Percentiles rank a stretch among this genome's conserved stretches.
Evolutionary conservation across 2,329 filamentous ascomycete species (phyloP).

Genomic region (Fusarium keratoplasticum): DNA sequence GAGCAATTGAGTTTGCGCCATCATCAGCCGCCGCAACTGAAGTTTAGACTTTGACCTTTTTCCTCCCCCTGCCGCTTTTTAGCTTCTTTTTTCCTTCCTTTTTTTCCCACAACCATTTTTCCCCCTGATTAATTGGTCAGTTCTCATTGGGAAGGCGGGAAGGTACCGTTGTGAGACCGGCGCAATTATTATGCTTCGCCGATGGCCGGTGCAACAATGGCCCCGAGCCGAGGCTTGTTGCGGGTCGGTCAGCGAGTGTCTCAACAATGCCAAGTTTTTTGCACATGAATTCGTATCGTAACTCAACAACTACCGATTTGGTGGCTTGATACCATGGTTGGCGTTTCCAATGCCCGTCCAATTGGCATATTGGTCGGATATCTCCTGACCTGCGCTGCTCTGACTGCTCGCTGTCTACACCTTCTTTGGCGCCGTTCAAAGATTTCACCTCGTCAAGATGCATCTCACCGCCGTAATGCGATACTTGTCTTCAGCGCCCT

Average conservation of each 20-base stretch:
- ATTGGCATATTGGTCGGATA: slow-evolving; percentile 39
- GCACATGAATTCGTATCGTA: background rate
- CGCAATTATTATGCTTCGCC: background rate
- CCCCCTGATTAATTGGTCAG: background rate
- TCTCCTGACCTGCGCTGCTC: slow-evolving; percentile 26
- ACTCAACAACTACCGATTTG: background rate
- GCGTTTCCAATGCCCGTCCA: slow-evolving; percentile 29
- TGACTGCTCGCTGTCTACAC: slow-evolving; percentile 29
- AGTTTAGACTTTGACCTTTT: background rate
- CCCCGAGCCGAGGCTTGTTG: background rate
- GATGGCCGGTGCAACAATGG: background rate
- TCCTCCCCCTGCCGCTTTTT: background rate
- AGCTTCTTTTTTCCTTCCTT: background rate
- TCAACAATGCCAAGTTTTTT: background rate
- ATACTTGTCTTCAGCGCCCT: slow-evolving; percentile 35
- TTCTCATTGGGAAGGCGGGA: background rate
- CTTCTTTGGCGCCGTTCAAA: slow-evolving; percentile 17
- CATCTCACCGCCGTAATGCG: slow-evolving; percentile 4
- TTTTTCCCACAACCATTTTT: background rate
- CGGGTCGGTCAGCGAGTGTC: background rate
- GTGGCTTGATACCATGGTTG: background rate
- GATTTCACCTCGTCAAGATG: background rate
- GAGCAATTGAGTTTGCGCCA: background rate
- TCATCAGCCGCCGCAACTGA: background rate
- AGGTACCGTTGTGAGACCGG: background rate